phyloP scores from a whole-genome alignment of 2,329 filamentous ascomycete genomes.

The Samsoniella hepiali region DNA sequence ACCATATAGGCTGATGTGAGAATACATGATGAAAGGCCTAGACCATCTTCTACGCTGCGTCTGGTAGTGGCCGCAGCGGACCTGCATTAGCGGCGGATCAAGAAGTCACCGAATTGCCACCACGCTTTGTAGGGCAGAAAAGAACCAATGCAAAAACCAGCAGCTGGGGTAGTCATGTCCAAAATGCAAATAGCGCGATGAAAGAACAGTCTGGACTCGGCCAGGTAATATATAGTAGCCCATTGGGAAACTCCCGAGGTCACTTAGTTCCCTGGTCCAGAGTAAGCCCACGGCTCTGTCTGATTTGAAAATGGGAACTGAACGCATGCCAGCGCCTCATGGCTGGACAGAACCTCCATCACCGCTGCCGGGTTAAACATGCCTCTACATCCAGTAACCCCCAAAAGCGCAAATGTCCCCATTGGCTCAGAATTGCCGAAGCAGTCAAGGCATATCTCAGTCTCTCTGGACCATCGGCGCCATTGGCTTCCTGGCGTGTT shows the following conservation, averaged over 20 bases:
- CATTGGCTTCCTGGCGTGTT: background rate
- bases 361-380: too few relatives aligned
- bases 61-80: background rate
- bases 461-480: background rate
- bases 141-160: background rate
- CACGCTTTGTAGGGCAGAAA: background rate
- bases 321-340: background rate
- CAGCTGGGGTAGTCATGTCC: too few relatives aligned
- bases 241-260: too few relatives aligned
- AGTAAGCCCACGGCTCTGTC: background rate
- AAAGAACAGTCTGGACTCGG: background rate
- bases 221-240: background rate
- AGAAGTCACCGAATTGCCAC: background rate
- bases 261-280: too few relatives aligned
- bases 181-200: background rate
- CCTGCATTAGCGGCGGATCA: conserved; percentile 9
- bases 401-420: too few relatives aligned
- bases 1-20: background rate
- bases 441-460: too few relatives aligned
- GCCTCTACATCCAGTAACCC: background rate
- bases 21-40: background rate
- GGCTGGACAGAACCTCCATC: background rate
- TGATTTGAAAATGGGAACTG: background rate
- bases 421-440: background rate
- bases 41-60: background rate